A percentile compares a stretch with the other conserved stretches of the same genome.
phyloP scores from a whole-genome alignment of 495 filamentous ascomycete genomes.

The Cairneyella variabilis region DNA sequence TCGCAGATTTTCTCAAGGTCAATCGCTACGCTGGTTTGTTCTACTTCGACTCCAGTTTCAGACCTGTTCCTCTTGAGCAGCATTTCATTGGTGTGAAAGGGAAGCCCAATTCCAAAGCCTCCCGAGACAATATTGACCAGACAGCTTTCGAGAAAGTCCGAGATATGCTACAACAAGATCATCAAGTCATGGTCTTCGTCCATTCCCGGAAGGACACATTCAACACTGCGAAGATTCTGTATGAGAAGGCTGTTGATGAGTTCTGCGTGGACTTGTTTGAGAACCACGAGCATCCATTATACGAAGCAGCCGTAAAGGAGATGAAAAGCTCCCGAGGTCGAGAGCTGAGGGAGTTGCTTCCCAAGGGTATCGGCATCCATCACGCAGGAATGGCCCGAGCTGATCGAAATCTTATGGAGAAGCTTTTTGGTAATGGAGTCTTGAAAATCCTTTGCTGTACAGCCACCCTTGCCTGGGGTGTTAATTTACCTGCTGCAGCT shows the following conservation, averaged over 20 bases:
- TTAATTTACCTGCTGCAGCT: slow-evolving; percentile 95
- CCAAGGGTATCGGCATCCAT: slow-evolving; percentile 89
- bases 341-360: slow-evolving; percentile 83
- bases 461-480: slow-evolving; percentile 96
- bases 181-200: slow-evolving; percentile 99
- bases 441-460: slow-evolving; percentile 98
- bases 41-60: slow-evolving; percentile 94
- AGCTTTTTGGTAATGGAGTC: slow-evolving; percentile 80
- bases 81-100: slow-evolving; percentile 97
- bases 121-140: slow-evolving; percentile 81
- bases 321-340: slow-evolving; percentile 77
- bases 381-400: slow-evolving; percentile 93
- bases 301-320: slow-evolving; percentile 69
- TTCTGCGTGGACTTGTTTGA: slow-evolving; percentile 77
- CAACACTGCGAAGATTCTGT: slow-evolving; percentile 77
- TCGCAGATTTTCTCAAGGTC: slow-evolving; percentile 93
- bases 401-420: slow-evolving; percentile 90
- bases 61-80: slow-evolving; percentile 93
- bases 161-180: slow-evolving; percentile 79
- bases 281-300: slow-evolving; percentile 62
- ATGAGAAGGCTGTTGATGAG: slow-evolving; percentile 81
- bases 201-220: slow-evolving; percentile 95
- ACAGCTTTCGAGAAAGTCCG: slow-evolving; percentile 92
- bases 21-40: slow-evolving; percentile 92
- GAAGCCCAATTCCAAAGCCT: slow-evolving; percentile 72